These are phyloP conservation scores for Trichoderma atrobrunneum DNA, from an alignment of 2,329 filamentous ascomycete genomes.

Conservation along the genomic window DNA sequence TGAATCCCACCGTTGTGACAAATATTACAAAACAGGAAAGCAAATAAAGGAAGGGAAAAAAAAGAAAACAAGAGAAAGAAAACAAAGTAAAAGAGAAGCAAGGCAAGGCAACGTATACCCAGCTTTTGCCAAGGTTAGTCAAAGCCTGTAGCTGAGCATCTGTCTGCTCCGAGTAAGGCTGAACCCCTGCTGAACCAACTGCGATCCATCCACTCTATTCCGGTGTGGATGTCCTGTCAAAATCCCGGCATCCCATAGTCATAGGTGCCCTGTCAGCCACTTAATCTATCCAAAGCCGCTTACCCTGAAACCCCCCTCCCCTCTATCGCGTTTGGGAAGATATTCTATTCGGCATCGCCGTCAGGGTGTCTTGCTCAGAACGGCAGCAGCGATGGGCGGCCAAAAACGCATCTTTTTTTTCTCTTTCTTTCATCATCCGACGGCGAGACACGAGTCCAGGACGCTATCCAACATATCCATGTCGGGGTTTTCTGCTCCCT, in stretches of 20 bases:
- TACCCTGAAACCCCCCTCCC: not conserved
- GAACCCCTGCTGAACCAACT: not conserved
- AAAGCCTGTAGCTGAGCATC: not conserved
- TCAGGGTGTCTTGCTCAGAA: not conserved
- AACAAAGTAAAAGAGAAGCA: not conserved
- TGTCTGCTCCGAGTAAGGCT: not conserved
- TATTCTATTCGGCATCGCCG: constrained; percentile 4
- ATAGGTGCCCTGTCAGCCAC: constrained; percentile 7
- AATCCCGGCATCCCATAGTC: not conserved
- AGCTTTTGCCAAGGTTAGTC: not conserved
- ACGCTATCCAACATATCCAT: constrained; percentile 53
- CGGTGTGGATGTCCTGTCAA: constrained; percentile 5
- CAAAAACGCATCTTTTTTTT: not conserved
- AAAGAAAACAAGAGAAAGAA: not conserved
- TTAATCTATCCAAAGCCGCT: constrained; percentile 19
- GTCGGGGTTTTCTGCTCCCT: constrained; percentile 55
- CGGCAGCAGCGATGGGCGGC: not conserved
- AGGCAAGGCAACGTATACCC: not conserved
- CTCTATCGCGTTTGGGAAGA: constrained; percentile 1
- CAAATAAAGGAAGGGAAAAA: not conserved
- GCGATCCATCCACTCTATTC: constrained; percentile 15
- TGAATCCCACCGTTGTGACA: constrained; percentile 1
- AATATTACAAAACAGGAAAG: constrained; percentile 1
- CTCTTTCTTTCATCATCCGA: constrained; percentile 35
- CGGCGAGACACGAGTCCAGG: constrained; percentile 55